Evolutionary conservation across 1,139 yeast genomes (phyloP).

Genomic region (Suhomyces atakaporum): DNA sequence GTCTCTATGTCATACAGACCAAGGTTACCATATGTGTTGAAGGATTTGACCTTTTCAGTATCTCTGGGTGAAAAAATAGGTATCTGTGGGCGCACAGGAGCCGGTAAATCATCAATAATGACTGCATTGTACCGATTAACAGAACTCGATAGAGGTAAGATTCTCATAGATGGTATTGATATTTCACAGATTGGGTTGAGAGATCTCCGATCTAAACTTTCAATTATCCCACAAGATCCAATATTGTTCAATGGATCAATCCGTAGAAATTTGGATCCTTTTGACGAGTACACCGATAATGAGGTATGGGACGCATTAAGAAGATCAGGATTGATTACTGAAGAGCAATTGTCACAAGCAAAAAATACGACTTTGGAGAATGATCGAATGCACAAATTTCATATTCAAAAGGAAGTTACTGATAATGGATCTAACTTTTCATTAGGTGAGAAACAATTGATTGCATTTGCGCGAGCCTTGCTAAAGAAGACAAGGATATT

Average conservation of each 20-base stretch:
- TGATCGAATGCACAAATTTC: slow-evolving; percentile 27
- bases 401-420: slow-evolving; percentile 58
- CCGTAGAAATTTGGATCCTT: slow-evolving; percentile 69
- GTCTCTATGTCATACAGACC: slow-evolving; percentile 72
- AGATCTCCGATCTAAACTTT: slow-evolving; percentile 56
- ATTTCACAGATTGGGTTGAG: slow-evolving; percentile 56
- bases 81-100: slow-evolving; percentile 80
- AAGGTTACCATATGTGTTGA: slow-evolving; percentile 71
- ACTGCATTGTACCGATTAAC: slow-evolving; percentile 62
- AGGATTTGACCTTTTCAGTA: slow-evolving; percentile 48
- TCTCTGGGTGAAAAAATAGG: slow-evolving; percentile 64
- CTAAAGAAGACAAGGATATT: slow-evolving; percentile 66
- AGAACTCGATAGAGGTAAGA: slow-evolving; percentile 56
- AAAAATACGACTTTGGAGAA: slow-evolving; percentile 18
- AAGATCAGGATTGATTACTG: slow-evolving; percentile 7
- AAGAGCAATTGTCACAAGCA: slow-evolving; percentile 30
- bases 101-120: slow-evolving; percentile 73
- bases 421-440: slow-evolving; percentile 77
- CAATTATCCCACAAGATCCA: slow-evolving; percentile 80
- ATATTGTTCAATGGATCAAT: slow-evolving; percentile 68
- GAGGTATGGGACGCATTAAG: slow-evolving; percentile 37
- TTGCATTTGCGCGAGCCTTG: slow-evolving; percentile 73
- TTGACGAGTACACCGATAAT: slow-evolving; percentile 49
- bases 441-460: slow-evolving; percentile 71
- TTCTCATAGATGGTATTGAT: slow-evolving; percentile 62